phyloP scores from a whole-genome alignment of 805 yeast genomes.

The Sugiyamaella americana region DNA sequence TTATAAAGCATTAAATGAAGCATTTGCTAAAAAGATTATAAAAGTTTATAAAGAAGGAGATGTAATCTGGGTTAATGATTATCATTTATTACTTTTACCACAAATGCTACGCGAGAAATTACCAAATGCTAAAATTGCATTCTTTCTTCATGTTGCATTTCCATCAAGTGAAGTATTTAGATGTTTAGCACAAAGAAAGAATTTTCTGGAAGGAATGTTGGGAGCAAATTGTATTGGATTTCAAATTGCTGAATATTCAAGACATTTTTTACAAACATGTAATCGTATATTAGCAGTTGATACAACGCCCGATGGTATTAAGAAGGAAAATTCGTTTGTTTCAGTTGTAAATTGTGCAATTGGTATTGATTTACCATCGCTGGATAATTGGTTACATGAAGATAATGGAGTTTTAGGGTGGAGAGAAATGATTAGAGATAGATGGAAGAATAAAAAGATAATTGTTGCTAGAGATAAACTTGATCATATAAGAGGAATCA shows the following conservation, averaged over 20 bases:
- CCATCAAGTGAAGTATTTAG: conserved; percentile 95
- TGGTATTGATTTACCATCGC: conserved; percentile 39
- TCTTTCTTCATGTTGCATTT: conserved; percentile 88
- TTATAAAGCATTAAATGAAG: conserved; percentile 67
- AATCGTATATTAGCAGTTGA: conserved; percentile 80
- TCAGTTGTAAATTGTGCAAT: conserved; percentile 34
- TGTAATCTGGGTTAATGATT: conserved; percentile 88
- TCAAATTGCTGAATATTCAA: conserved; percentile 88
- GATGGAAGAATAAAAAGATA: conserved; percentile 65
- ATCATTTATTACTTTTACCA: conserved; percentile 83
- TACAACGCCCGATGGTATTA: conserved; percentile 79
- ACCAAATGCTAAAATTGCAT: conserved; percentile 84
- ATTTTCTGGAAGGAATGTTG: conserved; percentile 70
- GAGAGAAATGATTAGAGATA: conserved; percentile 54
- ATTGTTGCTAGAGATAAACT: conserved; percentile 86
- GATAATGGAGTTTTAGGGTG: conserved; percentile 25
- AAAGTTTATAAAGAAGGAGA: conserved; percentile 67
- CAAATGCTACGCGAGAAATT: conserved; percentile 67
- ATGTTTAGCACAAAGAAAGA: conserved; percentile 82
- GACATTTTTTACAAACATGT: conserved; percentile 90
- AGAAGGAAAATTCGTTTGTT: conserved; percentile 33
- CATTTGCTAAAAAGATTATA: conserved; percentile 71
- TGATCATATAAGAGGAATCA: conserved; percentile 81
- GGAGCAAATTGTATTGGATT: conserved; percentile 86
- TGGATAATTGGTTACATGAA: conserved; percentile 45